Conservation (phyloP, 1,284 basidiomycete species). For the Rhodofomes roseus region DNA sequence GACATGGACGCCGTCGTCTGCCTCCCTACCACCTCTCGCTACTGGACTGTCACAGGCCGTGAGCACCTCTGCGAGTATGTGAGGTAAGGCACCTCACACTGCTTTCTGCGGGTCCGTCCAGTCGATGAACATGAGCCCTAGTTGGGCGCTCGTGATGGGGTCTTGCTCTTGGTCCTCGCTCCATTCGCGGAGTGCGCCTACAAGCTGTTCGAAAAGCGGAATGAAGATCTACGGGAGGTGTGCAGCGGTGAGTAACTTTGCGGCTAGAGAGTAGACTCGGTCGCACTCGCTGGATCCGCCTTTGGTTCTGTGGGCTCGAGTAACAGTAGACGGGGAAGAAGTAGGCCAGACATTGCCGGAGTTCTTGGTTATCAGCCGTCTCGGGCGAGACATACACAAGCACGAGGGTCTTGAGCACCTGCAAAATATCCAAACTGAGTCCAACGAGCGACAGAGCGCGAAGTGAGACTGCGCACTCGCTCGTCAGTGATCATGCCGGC, state of each 20-base stretch:
- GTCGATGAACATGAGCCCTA: slow-evolving; percentile 83
- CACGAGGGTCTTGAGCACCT: slow-evolving; percentile 81
- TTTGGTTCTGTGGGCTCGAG: slow-evolving; percentile 79
- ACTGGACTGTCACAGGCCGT: slow-evolving; percentile 23
- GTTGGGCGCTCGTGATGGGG: slow-evolving; percentile 79
- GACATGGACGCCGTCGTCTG: slow-evolving; percentile 64
- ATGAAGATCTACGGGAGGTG: slow-evolving; percentile 69
- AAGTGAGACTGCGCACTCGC: slow-evolving; percentile 48
- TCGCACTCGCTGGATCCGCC: slow-evolving; percentile 68
- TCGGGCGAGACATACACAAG: slow-evolving; percentile 87
- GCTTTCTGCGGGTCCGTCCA: slow-evolving; percentile 92
- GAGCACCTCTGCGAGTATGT: too few relatives aligned
- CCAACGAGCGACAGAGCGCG: neutral
- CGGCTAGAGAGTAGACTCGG: slow-evolving; percentile 13
- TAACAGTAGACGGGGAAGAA: slow-evolving; percentile 96
- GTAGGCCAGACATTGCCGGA: slow-evolving; percentile 92
- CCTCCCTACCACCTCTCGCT: slow-evolving; percentile 34
- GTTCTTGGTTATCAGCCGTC: slow-evolving; percentile 80
- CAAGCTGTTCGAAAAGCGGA: slow-evolving; percentile 68
- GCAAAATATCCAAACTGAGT: neutral
- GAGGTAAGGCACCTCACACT: too few relatives aligned
- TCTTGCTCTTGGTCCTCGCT: slow-evolving; percentile 62
- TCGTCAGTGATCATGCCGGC: slow-evolving; percentile 80
- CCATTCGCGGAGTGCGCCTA: slow-evolving; percentile 66
- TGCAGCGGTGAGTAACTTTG: neutral